phyloP scores from a whole-genome alignment of 768 basidiomycete genomes.

The Rhizopogon vulgaris region DNA sequence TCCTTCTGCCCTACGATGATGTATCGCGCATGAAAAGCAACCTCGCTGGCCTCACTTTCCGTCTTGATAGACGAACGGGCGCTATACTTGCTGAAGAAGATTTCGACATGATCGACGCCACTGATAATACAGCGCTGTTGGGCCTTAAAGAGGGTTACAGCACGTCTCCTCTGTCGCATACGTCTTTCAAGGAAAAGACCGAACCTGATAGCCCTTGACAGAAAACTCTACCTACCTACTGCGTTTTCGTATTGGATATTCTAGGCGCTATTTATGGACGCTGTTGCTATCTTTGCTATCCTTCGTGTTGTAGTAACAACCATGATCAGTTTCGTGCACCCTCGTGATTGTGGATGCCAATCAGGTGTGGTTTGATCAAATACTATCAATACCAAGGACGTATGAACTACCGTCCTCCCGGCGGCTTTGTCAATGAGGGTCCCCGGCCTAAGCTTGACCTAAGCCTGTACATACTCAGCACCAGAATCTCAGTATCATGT shows the following conservation, averaged over 20 bases:
- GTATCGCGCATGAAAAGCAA: constrained; percentile 38
- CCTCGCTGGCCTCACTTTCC: constrained; percentile 45
- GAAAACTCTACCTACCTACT: not conserved
- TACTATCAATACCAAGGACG: not conserved
- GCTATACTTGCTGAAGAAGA: constrained; percentile 56
- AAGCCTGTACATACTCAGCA: no score
- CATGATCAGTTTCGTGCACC: not conserved
- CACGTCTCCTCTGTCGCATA: constrained; percentile 2
- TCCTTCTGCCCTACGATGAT: constrained; percentile 56
- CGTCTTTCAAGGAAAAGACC: constrained; percentile 2
- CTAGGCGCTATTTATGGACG: not conserved
- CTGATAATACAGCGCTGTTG: constrained; percentile 15
- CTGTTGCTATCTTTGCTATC: not conserved
- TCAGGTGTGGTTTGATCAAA: no score
- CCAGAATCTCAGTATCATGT: no score
- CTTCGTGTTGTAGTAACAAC: not conserved
- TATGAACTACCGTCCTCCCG: no score
- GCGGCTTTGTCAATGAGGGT: no score
- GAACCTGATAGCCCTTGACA: not conserved
- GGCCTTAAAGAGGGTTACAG: constrained; percentile 4
- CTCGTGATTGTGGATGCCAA: no score
- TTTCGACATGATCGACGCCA: not conserved
- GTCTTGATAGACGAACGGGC: constrained; percentile 52
- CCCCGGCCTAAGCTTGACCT: no score
- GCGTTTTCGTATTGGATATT: no score